Evolutionary conservation across 2,329 filamentous ascomycete species (phyloP).

Genomic region (Venturiaceae sp.): DNA sequence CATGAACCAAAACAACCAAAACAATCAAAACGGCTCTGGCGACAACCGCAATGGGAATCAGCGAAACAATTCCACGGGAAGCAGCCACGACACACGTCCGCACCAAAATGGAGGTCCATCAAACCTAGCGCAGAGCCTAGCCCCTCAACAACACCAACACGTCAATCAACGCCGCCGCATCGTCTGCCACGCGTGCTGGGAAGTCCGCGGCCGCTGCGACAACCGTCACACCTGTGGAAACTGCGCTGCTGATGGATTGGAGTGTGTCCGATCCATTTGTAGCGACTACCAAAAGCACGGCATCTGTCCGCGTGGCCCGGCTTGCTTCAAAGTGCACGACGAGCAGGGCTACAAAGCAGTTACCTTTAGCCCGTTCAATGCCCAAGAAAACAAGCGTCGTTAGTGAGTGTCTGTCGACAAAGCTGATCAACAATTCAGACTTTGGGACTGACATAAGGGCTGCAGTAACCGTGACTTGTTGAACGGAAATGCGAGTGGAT

Average conservation of each 20-base stretch:
- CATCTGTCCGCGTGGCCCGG: background rate
- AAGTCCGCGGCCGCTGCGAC: background rate
- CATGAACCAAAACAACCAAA: background rate
- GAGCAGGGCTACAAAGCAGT: background rate
- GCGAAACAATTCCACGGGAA: no score
- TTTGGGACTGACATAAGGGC: background rate
- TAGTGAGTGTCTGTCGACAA: background rate
- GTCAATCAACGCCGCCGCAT: background rate
- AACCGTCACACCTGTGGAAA: background rate
- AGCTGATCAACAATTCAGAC: background rate
- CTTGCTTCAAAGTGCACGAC: slow-evolving; percentile 5
- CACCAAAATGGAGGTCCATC: background rate
- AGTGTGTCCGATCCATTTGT: background rate
- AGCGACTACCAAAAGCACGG: background rate
- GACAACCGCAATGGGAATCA: background rate
- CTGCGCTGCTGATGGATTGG: background rate
- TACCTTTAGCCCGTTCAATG: background rate
- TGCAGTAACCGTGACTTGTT: background rate
- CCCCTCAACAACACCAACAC: background rate
- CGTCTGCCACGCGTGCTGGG: slow-evolving; percentile 6
- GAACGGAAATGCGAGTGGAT: background rate
- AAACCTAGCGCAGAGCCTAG: background rate
- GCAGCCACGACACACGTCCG: no score
- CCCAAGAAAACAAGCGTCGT: background rate
- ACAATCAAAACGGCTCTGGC: background rate